Evolutionary conservation across 148 eudicot genomes (phyloP), one percentile per base, ranked within the genome.

Genomic region (Bassia scoparia): DNA sequence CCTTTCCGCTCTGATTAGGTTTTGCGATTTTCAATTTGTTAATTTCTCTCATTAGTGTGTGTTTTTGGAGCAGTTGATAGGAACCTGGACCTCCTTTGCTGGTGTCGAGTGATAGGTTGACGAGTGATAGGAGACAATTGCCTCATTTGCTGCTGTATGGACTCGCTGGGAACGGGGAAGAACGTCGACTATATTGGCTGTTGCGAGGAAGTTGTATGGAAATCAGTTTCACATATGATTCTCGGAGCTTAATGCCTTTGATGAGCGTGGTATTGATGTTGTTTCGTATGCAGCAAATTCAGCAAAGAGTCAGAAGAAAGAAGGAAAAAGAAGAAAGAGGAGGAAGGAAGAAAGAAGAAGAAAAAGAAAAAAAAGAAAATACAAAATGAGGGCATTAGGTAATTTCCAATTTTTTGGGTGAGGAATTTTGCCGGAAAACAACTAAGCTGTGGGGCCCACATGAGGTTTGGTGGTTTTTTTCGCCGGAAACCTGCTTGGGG

Each of bases 221-320:
- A 76, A 84, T 55, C 93, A 95, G 82, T 84, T 86, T 81, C 90
- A 87, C 35, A 95, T 43, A 87, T 92, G 99, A 96, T 95, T 62
- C 70, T 95, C 76, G n/a, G 99, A 95, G 83, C 86, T 95, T 68
- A 95, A 95, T 81, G 99, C 99, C 1, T 95, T 97, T 6, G 99
- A 95, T 81, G 99, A 89, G 43, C 96, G 99, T 31, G 99, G 99
- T 24, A 95, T 95, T 43, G 96, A 92, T 81, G 96, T 92, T 52
- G 99, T n/a, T 95, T 54, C 85, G 99, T 80, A n/a, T n/a, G n/a
- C 97, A 95, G 79, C 99, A 92, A 77, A 90, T 95, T 86, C 99
- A 95, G 90, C n/a, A n/a, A n/a, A n/a, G n/a, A n/a, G n/a, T n/a
- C n/a, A n/a, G n/a, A n/a, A n/a, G n/a, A n/a, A n/a, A n/a, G n/a